These are phyloP conservation scores for Gillenia trifoliata DNA, from an alignment of 306 rosid genomes.

Conservation along the genomic window DNA sequence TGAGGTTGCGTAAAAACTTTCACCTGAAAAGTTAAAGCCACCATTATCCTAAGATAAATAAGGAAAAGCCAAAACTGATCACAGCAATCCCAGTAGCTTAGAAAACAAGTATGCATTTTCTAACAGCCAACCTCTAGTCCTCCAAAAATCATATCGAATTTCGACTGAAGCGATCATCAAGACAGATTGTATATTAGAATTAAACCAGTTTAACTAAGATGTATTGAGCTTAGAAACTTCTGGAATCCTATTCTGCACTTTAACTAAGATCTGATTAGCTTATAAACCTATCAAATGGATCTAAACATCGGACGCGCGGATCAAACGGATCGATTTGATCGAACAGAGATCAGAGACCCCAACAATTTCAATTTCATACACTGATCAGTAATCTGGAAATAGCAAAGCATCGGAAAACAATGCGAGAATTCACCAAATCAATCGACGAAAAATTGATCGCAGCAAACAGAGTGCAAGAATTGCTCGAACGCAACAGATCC, in stretches of 20 bases:
- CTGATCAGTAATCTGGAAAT: constrained; percentile 15
- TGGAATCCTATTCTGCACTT: not conserved
- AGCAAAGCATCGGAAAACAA: not conserved
- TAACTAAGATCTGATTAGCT: constrained; percentile 22
- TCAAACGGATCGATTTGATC: constrained; percentile 21
- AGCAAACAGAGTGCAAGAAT: not conserved
- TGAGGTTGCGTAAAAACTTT: constrained; percentile 82
- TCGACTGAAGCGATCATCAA: not conserved
- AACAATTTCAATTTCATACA: constrained; percentile 5
- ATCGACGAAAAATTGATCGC: not conserved
- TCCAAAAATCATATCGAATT: not conserved
- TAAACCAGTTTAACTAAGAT: not conserved
- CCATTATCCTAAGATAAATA: constrained; percentile 12
- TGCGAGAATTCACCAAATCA: not conserved
- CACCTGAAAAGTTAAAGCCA: constrained; percentile 60
- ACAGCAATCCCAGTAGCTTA: not conserved
- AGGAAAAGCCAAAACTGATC: not conserved
- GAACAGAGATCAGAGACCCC: constrained; percentile 22
- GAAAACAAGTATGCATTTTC: not conserved
- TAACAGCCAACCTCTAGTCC: not conserved
- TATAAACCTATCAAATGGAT: constrained; percentile 4
- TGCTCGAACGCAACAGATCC: constrained; percentile 5
- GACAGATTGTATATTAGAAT: not conserved
- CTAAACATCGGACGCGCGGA: not conserved
- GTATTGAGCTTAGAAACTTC: not conserved